A percentile compares a stretch with the other conserved stretches of the same genome.
Evolutionary conservation across 495 filamentous ascomycete species (phyloP).

Genomic region (Jackrogersella multiformis): DNA sequence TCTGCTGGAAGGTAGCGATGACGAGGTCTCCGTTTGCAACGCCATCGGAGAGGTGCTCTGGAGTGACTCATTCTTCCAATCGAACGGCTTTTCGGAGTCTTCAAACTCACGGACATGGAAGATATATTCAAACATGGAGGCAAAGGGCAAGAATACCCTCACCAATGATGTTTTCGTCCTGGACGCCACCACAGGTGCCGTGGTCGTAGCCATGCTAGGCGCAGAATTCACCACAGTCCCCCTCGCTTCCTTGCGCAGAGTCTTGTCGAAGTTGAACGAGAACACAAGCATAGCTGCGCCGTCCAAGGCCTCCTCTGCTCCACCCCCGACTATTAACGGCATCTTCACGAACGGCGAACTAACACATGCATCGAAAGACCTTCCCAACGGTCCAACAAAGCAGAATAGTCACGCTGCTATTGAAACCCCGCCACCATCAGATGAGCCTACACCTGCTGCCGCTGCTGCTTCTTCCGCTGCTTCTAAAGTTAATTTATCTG

Average conservation of each 20-base stretch:
- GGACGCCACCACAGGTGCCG: conserved; percentile 27
- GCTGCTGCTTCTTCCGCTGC: neutral
- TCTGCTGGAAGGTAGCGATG: conserved; percentile 8
- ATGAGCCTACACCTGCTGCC: neutral
- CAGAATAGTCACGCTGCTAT: neutral
- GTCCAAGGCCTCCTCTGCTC: neutral
- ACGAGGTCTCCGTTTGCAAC: conserved; percentile 22
- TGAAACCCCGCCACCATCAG: neutral
- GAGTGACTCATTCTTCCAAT: conserved; percentile 21
- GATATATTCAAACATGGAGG: conserved; percentile 40
- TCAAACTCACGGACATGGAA: conserved; percentile 23
- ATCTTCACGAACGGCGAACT: neutral
- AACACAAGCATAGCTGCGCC: conserved; percentile 21
- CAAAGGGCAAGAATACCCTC: conserved; percentile 29
- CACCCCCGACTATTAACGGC: neutral
- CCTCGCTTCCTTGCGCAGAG: conserved; percentile 38
- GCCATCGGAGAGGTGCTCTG: conserved; percentile 25
- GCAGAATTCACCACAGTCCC: conserved; percentile 45
- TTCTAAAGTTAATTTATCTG: conserved; percentile 7
- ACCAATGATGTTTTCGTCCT: conserved; percentile 52
- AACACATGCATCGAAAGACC: too few relatives aligned
- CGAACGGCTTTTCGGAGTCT: neutral
- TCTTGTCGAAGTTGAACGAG: conserved; percentile 45
- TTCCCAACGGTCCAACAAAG: neutral
- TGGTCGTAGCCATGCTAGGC: conserved; percentile 45